Base-by-base conservation (phyloP, 768 basidiomycete genomes). In the Mycena sanguinolenta region DNA sequence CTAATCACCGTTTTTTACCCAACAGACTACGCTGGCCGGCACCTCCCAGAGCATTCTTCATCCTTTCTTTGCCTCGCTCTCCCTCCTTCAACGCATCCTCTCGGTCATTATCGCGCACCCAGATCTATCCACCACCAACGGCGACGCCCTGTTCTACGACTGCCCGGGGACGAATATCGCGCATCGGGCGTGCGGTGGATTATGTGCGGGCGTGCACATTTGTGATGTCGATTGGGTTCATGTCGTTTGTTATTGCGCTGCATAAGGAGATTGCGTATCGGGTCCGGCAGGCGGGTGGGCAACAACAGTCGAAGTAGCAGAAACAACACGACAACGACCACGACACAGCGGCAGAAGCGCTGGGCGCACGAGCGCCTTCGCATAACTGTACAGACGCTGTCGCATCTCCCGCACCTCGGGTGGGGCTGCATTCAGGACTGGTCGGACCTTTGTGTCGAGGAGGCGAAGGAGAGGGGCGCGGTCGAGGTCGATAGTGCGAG, bases 21-120 rank as follows among this genome's bases (percentile, higher is more conserved):
- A n/a, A n/a, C 12, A 73, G 67, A 69, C n/a, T 62, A 68, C 38
- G 68, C 72, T n/a, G 65, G 65, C 2, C 68, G 72, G 4, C 38
- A 38, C 2, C 54, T 68, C 5, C 72, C 49, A 65, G 67, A 28
- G n/a, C 21, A 4, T 30, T 54, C 2, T 46, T 70, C 13, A 62
- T 66, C n/a, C 36, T 9, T 65, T 73, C 42, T 58, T 70, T 9
- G 63, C 63, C 10, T 32, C 60, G 7, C n/a, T 73, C 12, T 52
- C 68, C 1, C 57, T 54, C 32, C 54, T 71, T 34, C 57, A 68
- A 65, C 68, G 66, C n/a, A 67, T 71, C 3, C 3, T 65, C 10
- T 42, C 62, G 9, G 38, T 63, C 2, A 17, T 66, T 53, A 36
- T 74, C 23, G 23, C 23, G 46, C 58, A 44, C n/a, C 10, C 54